These are phyloP conservation scores for Taphrina pruni DNA, from an alignment of 1,139 yeast genomes.

Conservation along the genomic window DNA sequence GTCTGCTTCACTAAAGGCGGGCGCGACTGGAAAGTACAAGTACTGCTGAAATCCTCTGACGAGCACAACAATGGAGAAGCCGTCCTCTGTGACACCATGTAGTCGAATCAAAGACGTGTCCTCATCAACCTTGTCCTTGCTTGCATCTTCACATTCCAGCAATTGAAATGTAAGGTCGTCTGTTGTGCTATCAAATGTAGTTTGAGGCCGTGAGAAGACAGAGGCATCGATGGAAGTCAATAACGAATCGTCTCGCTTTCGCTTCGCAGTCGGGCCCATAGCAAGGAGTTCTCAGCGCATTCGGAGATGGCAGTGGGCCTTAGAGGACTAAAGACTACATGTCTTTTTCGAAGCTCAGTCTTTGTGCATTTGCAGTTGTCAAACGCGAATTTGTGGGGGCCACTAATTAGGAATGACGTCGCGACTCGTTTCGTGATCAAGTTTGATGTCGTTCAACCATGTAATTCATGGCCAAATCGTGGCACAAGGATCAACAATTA, in stretches of 20 bases:
- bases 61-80: constrained; percentile 22
- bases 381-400: constrained; percentile 7
- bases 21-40: constrained; percentile 31
- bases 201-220: neutral
- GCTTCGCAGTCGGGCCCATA: constrained; percentile 9
- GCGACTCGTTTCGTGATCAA: neutral
- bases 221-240: constrained; percentile 4
- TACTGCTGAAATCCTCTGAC: constrained; percentile 29
- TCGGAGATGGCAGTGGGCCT: too few relatives aligned
- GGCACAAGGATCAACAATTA: too few relatives aligned
- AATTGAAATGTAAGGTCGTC: constrained; percentile 26
- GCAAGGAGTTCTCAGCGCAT: neutral
- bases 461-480: too few relatives aligned
- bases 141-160: constrained; percentile 39
- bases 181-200: neutral
- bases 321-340: too few relatives aligned
- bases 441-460: too few relatives aligned
- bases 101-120: constrained; percentile 30
- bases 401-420: neutral
- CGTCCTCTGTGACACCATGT: constrained; percentile 33
- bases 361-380: neutral
- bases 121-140: constrained; percentile 28
- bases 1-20: constrained; percentile 24
- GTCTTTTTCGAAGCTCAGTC: too few relatives aligned
- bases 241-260: constrained; percentile 9